Evolutionary conservation across 352 stramenopile genomes (phyloP).

Genomic region (Globisporangium lucens): DNA sequence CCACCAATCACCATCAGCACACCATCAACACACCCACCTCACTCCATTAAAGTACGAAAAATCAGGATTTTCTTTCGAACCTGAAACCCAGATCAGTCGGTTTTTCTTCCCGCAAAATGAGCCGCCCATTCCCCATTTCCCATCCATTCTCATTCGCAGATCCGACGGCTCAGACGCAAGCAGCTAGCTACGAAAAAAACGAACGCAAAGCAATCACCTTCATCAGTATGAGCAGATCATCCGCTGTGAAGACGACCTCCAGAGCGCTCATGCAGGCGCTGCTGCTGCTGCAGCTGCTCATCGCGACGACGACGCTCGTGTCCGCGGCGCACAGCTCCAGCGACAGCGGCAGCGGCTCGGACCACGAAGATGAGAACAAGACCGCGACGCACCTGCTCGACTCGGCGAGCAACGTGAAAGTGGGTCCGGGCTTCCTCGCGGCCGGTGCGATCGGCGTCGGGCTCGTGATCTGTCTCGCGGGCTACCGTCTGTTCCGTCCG

Average conservation of each 20-base stretch:
- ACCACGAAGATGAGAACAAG: slow-evolving; percentile 16
- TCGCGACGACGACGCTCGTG: background rate
- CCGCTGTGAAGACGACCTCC: background rate
- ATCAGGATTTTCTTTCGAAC: slow-evolving; percentile 12
- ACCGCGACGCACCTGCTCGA: slow-evolving; percentile 26
- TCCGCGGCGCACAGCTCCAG: background rate
- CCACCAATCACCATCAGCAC: background rate
- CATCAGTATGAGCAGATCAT: background rate
- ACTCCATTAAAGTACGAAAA: slow-evolving; percentile 8
- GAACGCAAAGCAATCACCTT: background rate
- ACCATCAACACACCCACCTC: background rate
- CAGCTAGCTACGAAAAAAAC: background rate
- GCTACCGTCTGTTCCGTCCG: slow-evolving; percentile 38
- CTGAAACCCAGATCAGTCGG: background rate
- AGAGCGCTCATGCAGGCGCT: background rate
- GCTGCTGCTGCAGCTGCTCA: slow-evolving; percentile 12
- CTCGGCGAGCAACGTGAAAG: slow-evolving; percentile 24
- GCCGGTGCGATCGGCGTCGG: slow-evolving; percentile 32
- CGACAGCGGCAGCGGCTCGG: background rate
- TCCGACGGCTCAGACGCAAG: background rate
- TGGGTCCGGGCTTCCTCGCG: slow-evolving; percentile 34
- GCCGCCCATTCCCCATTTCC: background rate
- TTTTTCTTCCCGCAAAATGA: background rate
- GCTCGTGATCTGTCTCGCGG: slow-evolving; percentile 27
- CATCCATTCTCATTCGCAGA: slow-evolving; percentile 1